Conservation (phyloP, 208 protist species). For the Crithidia acanthocephali region DNA sequence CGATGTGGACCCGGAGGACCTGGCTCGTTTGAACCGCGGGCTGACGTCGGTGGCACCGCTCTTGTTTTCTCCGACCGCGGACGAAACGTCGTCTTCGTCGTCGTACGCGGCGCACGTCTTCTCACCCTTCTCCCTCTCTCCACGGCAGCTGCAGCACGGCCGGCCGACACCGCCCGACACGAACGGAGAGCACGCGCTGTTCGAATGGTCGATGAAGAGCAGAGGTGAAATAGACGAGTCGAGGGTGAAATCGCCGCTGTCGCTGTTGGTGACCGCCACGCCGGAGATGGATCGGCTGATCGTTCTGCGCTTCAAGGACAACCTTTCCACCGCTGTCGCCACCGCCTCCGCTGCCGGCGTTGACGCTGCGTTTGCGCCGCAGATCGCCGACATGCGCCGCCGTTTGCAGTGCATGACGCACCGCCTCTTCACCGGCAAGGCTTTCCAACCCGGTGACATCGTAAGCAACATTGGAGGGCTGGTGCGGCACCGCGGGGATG, state of each 20-base stretch:
- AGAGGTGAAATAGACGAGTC: not conserved
- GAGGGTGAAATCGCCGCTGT: conserved; percentile 15
- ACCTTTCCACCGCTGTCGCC: too few species aligned
- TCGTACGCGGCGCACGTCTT: not conserved
- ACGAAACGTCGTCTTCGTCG: not conserved
- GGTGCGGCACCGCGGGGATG: conserved; percentile 41
- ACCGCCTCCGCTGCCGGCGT: not conserved
- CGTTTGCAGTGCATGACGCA: conserved; percentile 52
- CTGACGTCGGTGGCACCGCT: not conserved
- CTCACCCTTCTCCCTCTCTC: conserved; percentile 3
- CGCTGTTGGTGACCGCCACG: conserved; percentile 14
- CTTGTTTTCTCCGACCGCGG: not conserved
- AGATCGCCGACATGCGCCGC: conserved; percentile 26
- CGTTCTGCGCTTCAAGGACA: conserved; percentile 11
- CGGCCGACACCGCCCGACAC: not conserved
- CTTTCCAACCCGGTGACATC: conserved; percentile 73
- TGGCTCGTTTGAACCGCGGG: conserved; percentile 9
- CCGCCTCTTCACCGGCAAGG: conserved; percentile 71
- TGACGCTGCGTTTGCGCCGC: conserved; percentile 11
- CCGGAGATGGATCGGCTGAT: conserved; percentile 44
- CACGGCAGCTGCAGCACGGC: conserved; percentile 2
- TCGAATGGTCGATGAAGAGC: not conserved
- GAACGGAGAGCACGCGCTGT: too few species aligned
- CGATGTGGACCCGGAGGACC: conserved; percentile 24
- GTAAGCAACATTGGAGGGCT: conserved; percentile 77